Evolutionary conservation across 768 basidiomycete genomes (phyloP).

Genomic region (Coprinopsis strossmayeri): DNA sequence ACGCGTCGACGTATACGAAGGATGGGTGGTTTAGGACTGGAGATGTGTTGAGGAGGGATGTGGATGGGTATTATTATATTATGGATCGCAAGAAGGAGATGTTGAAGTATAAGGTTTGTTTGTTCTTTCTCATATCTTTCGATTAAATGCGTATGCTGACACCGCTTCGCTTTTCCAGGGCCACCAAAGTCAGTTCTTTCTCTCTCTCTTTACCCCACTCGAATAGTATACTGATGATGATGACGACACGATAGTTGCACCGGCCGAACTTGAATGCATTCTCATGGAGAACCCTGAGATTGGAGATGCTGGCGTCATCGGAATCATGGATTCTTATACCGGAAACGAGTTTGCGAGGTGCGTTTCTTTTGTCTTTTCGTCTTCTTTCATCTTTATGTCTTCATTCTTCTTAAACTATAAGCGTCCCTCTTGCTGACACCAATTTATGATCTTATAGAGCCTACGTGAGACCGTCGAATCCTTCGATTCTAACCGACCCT

Average conservation of each 20-base stretch:
- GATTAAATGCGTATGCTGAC: background rate
- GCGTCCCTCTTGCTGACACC: background rate
- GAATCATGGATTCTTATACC: constrained; percentile 40
- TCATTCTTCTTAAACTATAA: no score
- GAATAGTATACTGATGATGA: no score
- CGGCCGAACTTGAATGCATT: constrained; percentile 61
- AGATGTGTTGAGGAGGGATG: constrained; percentile 51
- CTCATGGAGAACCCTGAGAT: constrained; percentile 54
- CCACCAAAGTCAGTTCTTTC: constrained; percentile 16
- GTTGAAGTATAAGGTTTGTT: constrained; percentile 47
- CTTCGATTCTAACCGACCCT: constrained; percentile 12
- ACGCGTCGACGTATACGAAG: constrained; percentile 43
- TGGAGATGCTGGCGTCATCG: constrained; percentile 63
- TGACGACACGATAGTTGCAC: constrained; percentile 39
- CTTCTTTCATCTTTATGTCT: no score
- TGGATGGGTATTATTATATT: constrained; percentile 54
- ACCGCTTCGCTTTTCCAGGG: constrained; percentile 12
- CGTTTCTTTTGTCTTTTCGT: no score
- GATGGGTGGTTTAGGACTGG: constrained; percentile 73
- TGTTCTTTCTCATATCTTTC: background rate
- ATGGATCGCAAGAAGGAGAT: constrained; percentile 56
- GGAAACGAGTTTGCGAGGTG: constrained; percentile 66
- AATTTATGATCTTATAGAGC: constrained; percentile 26
- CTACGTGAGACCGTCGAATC: constrained; percentile 34
- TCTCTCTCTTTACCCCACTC: no score